Evolutionary conservation across 108 stramenopile genomes (phyloP).

Genomic region (Skeletonema potamos): DNA sequence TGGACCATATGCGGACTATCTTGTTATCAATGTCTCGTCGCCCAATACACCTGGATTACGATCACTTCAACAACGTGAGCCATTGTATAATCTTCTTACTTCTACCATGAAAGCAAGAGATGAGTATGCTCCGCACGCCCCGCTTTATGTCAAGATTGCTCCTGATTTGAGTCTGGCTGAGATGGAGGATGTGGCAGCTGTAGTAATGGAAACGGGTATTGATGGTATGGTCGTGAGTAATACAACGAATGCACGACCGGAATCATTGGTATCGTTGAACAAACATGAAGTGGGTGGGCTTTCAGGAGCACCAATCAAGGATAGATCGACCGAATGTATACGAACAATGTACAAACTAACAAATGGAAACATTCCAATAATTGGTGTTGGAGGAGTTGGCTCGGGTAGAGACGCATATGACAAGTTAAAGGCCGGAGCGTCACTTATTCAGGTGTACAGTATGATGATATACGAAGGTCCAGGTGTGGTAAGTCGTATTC

Average conservation of each 20-base stretch:
- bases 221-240: slow-evolving; percentile 95
- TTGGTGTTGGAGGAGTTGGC: slow-evolving; percentile 94
- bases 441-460: slow-evolving; percentile 90
- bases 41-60: slow-evolving; percentile 96
- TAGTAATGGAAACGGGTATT: slow-evolving; percentile 57
- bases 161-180: slow-evolving; percentile 88
- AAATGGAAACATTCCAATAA: slow-evolving; percentile 82
- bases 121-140: slow-evolving; percentile 44
- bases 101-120: slow-evolving; percentile 65
- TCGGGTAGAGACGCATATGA: slow-evolving; percentile 89
- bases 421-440: slow-evolving; percentile 92
- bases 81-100: slow-evolving; percentile 60
- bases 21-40: slow-evolving; percentile 91
- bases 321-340: slow-evolving; percentile 85
- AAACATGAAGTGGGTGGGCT: slow-evolving; percentile 84
- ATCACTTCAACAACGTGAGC: slow-evolving; percentile 68
- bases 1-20: slow-evolving; percentile 90
- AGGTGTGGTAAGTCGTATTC: slow-evolving; percentile 71
- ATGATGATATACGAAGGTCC: slow-evolving; percentile 91
- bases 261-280: slow-evolving; percentile 43
- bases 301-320: slow-evolving; percentile 82
- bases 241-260: slow-evolving; percentile 84
- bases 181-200: slow-evolving; percentile 71
- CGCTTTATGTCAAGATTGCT: slow-evolving; percentile 92
- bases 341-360: slow-evolving; percentile 77